Percentiles rank a stretch among this genome's conserved stretches.
These are phyloP conservation scores for Colletotrichum phormii DNA, from an alignment of 2,329 filamentous ascomycete genomes.

Conservation along the genomic window DNA sequence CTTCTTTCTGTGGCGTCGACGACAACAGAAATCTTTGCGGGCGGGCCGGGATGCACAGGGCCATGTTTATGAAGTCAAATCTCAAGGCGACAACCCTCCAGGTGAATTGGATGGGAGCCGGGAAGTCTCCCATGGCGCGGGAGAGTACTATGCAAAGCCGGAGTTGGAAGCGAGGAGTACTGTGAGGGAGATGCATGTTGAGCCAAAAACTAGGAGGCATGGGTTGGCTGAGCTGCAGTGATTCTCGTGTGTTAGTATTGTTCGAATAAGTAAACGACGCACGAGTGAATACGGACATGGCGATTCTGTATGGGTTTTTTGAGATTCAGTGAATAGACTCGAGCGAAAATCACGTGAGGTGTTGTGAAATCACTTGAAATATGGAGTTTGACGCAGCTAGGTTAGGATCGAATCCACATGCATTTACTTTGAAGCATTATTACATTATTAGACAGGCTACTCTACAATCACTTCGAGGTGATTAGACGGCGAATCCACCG, in stretches of 20 bases:
- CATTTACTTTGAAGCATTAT: background rate
- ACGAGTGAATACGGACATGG: background rate
- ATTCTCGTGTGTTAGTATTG: background rate
- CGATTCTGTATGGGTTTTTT: background rate
- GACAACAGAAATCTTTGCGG: background rate
- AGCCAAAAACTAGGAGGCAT: background rate
- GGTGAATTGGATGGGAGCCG: background rate
- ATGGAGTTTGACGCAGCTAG: no score
- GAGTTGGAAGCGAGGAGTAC: background rate
- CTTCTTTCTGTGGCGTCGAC: background rate
- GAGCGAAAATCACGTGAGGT: no score
- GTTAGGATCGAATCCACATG: background rate
- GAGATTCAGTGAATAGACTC: no score
- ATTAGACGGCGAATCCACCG: conserved; percentile 69
- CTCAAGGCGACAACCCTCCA: background rate
- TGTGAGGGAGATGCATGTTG: background rate
- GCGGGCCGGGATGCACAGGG: background rate
- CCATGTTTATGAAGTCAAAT: background rate
- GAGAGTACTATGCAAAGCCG: background rate
- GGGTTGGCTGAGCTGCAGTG: background rate
- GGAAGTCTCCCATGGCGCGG: background rate
- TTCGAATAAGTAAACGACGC: background rate
- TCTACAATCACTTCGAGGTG: background rate
- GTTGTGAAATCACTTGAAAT: no score
- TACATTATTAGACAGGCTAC: background rate